phyloP scores from a whole-genome alignment of 2,329 filamentous ascomycete genomes.

The Neonectria coccinea region DNA sequence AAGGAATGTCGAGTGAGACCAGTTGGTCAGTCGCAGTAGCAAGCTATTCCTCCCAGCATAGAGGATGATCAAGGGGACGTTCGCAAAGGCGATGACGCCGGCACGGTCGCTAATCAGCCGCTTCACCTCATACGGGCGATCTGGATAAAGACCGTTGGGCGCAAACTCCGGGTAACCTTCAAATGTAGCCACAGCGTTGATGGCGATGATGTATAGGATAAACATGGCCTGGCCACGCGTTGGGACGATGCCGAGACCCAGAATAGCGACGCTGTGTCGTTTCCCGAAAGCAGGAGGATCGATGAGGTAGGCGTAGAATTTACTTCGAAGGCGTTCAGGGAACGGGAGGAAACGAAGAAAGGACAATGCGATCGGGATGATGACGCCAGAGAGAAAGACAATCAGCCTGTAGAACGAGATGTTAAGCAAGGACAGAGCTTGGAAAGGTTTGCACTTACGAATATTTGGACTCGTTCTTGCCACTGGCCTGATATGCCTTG shows the following conservation, averaged over 20 bases:
- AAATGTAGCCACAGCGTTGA: conserved; percentile 52
- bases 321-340: conserved; percentile 25
- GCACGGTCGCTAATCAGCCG: conserved; percentile 54
- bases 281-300: conserved; percentile 44
- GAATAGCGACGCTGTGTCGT: conserved; percentile 38
- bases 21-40: conserved; percentile 61
- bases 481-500: background rate
- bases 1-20: conserved; percentile 61
- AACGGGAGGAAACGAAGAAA: conserved; percentile 36
- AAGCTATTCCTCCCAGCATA: conserved; percentile 61
- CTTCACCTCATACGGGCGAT: conserved; percentile 44
- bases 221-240: conserved; percentile 59
- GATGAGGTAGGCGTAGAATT: conserved; percentile 44
- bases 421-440: too few species aligned
- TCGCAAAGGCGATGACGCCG: conserved; percentile 55
- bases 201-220: conserved; percentile 53
- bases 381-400: conserved; percentile 36
- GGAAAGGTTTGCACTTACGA: conserved; percentile 26
- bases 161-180: conserved; percentile 44
- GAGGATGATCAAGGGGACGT: conserved; percentile 57
- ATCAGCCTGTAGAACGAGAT: conserved; percentile 25
- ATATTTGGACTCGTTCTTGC: conserved; percentile 32
- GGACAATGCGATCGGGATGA: conserved; percentile 38
- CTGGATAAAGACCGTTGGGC: conserved; percentile 48
- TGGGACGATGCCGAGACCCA: conserved; percentile 49